Evolutionary conservation across 2,329 filamentous ascomycete species (phyloP).

Genomic region (Pseudofabraea citricarpa): DNA sequence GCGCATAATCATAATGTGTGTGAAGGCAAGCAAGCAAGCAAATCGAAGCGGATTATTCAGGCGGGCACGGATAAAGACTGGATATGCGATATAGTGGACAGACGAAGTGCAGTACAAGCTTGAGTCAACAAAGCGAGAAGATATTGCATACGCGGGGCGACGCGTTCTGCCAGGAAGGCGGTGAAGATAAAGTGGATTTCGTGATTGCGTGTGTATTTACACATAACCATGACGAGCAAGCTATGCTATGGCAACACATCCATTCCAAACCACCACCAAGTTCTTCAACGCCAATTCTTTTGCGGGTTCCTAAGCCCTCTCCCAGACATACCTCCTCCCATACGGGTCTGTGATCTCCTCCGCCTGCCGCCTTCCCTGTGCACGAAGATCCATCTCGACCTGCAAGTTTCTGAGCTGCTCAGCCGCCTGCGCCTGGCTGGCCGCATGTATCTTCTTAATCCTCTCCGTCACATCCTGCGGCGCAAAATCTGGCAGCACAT

Average conservation of each 20-base stretch:
- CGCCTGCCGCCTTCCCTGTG: not conserved
- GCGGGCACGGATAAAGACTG: too few relatives aligned
- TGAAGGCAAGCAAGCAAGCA: not conserved
- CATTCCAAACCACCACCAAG: not conserved
- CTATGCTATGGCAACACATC: too few relatives aligned
- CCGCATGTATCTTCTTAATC: slow-evolving; percentile 1
- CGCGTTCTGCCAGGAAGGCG: too few relatives aligned
- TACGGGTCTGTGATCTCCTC: not conserved
- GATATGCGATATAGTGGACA: not conserved
- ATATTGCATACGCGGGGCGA: too few relatives aligned
- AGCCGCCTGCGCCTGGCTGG: not conserved
- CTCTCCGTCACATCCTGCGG: slow-evolving; percentile 4
- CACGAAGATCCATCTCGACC: not conserved
- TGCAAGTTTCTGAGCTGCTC: not conserved
- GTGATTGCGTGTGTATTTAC: too few relatives aligned
- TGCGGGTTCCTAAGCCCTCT: not conserved
- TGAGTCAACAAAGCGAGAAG: too few relatives aligned
- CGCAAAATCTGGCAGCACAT: slow-evolving; percentile 4
- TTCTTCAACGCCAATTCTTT: too few relatives aligned
- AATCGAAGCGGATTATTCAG: too few relatives aligned
- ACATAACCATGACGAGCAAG: too few relatives aligned
- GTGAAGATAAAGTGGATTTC: too few relatives aligned
- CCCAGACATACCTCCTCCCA: not conserved
- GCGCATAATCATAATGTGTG: slow-evolving; percentile 1
- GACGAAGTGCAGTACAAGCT: too few relatives aligned